Base-by-base conservation (phyloP, 2,329 filamentous ascomycete genomes). In the Leptographium flavum region DNA sequence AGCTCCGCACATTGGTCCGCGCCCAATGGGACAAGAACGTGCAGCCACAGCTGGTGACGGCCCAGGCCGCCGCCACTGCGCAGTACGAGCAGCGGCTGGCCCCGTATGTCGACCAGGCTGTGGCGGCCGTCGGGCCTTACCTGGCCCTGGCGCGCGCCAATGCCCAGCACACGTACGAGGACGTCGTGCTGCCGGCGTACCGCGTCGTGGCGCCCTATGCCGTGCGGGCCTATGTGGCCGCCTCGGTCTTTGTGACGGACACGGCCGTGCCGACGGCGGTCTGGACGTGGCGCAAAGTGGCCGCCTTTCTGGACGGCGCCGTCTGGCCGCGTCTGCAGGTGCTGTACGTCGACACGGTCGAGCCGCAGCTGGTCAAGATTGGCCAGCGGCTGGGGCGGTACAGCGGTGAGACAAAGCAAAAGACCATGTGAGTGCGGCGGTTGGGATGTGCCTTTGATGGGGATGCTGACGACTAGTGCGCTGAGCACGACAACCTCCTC, bases 281-380 rank as follows among this genome's bases (percentile, higher is more conserved):
- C 46, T 84, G 78, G 68, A 76, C 75, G 3, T 86, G 82, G 72
- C 77, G 78, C 46, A 78, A 78, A 48, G 74, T 75, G 0, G 75
- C 78, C 47, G 65, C 73, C 13, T 90, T 95, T 56, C 64, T 93
- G 30, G 76, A 87, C 47, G 75, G 76, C 39, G 81, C 79, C 2
- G 67, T 96, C 15, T 92, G 85, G 81, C 90, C 90, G 2, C 81
- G 83, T 52, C 51, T 95, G 11, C 78, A 83, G 23, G 72, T 83
- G 14, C 66, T 95, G 5, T 96, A 96, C 57, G 76, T 81, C 11
- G 81, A 94, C 57, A 94, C 94, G 55, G 88, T 98, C 4, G 88
- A 96, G 64, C 93, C 93, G 14, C 93, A 98, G 62, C 72, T 98
- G 14, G 76, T 90, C 46, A 86, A 87, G 55, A 96, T 98, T 56